Percentiles rank a stretch among this genome's conserved stretches.
phyloP scores from a whole-genome alignment of 352 stramenopile genomes.

The Thraustotheca clavata region DNA sequence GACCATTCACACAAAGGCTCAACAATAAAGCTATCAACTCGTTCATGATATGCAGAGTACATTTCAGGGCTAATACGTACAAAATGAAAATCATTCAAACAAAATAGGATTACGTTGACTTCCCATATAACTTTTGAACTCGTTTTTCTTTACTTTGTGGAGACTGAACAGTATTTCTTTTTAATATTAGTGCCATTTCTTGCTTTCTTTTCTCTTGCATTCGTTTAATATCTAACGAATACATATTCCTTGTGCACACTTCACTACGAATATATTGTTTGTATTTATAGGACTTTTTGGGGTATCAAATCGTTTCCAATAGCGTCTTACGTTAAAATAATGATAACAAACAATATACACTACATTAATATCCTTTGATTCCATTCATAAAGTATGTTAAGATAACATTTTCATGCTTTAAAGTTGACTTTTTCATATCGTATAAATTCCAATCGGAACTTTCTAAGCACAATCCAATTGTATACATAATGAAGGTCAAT shows the following conservation, averaged over 20 bases:
- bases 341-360: too few relatives aligned
- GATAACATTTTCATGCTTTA: too few relatives aligned
- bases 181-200: not conserved
- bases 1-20: slow-evolving; percentile 36
- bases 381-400: too few relatives aligned
- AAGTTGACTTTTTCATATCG: too few relatives aligned
- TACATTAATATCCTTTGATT: too few relatives aligned
- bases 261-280: too few relatives aligned
- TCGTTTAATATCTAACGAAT: slow-evolving; percentile 17
- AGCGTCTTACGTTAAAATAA: too few relatives aligned
- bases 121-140: slow-evolving; percentile 41
- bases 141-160: slow-evolving; percentile 4
- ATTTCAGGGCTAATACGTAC: slow-evolving; percentile 44
- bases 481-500: not conserved
- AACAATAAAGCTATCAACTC: slow-evolving; percentile 45
- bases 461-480: too few relatives aligned
- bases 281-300: too few relatives aligned
- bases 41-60: slow-evolving; percentile 50
- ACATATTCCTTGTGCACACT: not conserved
- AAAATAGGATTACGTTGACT: slow-evolving; percentile 31
- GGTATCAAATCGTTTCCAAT: too few relatives aligned
- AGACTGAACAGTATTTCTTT: slow-evolving; percentile 6
- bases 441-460: too few relatives aligned
- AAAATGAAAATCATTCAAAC: not conserved
- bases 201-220: slow-evolving; percentile 20